A percentile compares a stretch with the other conserved stretches of the same genome.
These are phyloP conservation scores for Saccharomycopsis hybrid DNA, from an alignment of 1,139 yeast genomes.

Conservation along the genomic window DNA sequence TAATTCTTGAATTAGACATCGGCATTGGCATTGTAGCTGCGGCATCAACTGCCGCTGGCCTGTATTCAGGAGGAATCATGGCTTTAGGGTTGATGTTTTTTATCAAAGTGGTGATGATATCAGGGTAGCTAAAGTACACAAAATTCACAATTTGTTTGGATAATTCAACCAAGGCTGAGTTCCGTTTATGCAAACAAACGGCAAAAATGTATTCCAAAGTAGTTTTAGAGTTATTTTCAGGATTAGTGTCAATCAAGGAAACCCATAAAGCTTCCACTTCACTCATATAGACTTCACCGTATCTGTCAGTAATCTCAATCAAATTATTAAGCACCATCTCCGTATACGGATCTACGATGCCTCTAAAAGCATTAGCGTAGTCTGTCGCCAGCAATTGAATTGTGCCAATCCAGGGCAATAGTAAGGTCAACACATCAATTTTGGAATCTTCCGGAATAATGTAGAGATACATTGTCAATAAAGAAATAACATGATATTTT, in stretches of 20 bases:
- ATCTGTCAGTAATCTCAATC: conserved; percentile 77
- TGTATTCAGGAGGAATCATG: conserved; percentile 67
- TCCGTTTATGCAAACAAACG: conserved; percentile 65
- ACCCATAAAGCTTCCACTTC: conserved; percentile 96
- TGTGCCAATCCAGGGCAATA: conserved; percentile 86
- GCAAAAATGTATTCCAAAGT: conserved; percentile 66
- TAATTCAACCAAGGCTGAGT: conserved; percentile 68
- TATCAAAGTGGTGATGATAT: conserved; percentile 60
- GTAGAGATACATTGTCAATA: conserved; percentile 64
- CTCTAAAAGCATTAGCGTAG: conserved; percentile 26
- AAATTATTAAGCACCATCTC: conserved; percentile 77
- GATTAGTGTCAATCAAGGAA: conserved; percentile 68
- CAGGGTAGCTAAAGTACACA: conserved; percentile 54
- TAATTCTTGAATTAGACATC: conserved; percentile 24
- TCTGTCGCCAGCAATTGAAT: conserved; percentile 53
- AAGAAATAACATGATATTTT: conserved; percentile 58
- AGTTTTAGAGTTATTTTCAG: conserved; percentile 60
- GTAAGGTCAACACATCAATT: conserved; percentile 70
- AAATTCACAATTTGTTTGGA: conserved; percentile 78
- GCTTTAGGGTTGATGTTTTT: conserved; percentile 71
- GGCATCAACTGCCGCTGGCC: conserved; percentile 21
- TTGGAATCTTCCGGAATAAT: conserved; percentile 40
- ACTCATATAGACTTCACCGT: conserved; percentile 65
- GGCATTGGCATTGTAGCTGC: too few species aligned
- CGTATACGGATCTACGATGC: conserved; percentile 42